Base-by-base conservation (phyloP, 257 asterid genomes). In the Solanum habrochaites region DNA sequence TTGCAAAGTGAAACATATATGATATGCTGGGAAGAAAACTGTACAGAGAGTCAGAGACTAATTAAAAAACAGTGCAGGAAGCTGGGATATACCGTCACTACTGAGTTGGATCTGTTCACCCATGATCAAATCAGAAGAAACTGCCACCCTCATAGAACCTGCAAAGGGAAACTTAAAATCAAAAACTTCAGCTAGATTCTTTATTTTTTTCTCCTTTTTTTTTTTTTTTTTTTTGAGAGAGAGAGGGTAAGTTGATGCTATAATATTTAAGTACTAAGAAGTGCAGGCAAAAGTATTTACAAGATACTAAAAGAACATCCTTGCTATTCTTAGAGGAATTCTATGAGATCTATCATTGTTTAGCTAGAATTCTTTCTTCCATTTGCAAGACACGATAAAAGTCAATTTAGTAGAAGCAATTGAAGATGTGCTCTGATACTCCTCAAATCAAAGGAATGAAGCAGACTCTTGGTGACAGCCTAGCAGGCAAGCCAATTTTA, bases 101-200 rank as follows among this genome's bases (percentile, higher is more conserved):
- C 94, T 86, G 47, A 80, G n/a, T n/a, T 94, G 96, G 86, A 40
- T 87, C 91, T 91, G 32, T 11, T 71, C 78, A 83, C n/a, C n/a
- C 74, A 87, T 77, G 90, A 90, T 91, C 92, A 89, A 91, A 93
- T 27, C 92, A 85, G n/a, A n/a, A 83, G 89, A 67, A 87, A 94
- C 70, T 43, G 87, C 58, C 58, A 11, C 95, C 96, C 86, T 91
- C 90, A 32, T 91, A 92, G 85, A 83, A 90, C 92, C 96, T 93
- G 92, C 89, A 89, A 32, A 82, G 49, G 83, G 27, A 86, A 58
- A 84, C 69, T 83, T 80, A 56, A 71, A 27, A 40, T 75, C 8
- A 69, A 73, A 56, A 88, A 62, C 88, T 85, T 9, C 21, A 66
- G 82, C 60, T 8, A 83, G 21, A 29, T 18, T 37, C 21, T 18